Evolutionary conservation across 257 asterid genomes (phyloP).

Genomic region (Primulina tabacum): DNA sequence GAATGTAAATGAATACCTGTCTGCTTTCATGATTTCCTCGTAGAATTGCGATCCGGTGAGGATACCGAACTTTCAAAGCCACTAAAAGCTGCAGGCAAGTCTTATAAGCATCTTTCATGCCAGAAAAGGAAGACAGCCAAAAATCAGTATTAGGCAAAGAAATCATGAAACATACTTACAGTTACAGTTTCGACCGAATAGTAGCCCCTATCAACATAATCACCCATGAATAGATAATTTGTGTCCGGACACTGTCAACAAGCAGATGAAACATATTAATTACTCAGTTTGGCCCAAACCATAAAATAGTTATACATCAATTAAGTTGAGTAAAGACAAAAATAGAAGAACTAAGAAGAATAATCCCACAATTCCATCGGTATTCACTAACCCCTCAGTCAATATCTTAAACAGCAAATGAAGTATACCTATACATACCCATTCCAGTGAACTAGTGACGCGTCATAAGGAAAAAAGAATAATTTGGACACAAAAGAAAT

Average conservation of each 20-base stretch:
- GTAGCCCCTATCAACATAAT: conserved; percentile 72
- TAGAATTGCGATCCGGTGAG: conserved; percentile 69
- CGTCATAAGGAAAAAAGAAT: no score
- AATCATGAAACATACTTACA: conserved; percentile 38
- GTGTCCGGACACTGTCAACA: conserved; percentile 63
- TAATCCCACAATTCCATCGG: background rate
- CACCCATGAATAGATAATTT: conserved; percentile 64
- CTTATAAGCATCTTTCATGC: conserved; percentile 23
- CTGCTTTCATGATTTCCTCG: conserved; percentile 78
- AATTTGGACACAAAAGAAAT: background rate
- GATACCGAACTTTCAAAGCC: conserved; percentile 67
- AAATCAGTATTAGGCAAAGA: background rate
- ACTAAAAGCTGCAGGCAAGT: conserved; percentile 52
- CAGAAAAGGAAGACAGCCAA: conserved; percentile 1
- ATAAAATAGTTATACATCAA: background rate
- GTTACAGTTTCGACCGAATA: conserved; percentile 69
- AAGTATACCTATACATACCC: background rate
- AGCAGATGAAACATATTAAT: conserved; percentile 9
- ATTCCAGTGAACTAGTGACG: background rate
- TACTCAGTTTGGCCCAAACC: background rate
- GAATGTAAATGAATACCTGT: conserved; percentile 38
- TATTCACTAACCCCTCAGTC: background rate
- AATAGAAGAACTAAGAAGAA: background rate
- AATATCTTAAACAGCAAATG: background rate
- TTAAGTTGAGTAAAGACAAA: background rate